A percentile compares a stretch with the other conserved stretches of the same genome.
Evolutionary conservation across 2,329 filamentous ascomycete genomes (phyloP).

Genomic region (Ceratocystis cacaofunesta): DNA sequence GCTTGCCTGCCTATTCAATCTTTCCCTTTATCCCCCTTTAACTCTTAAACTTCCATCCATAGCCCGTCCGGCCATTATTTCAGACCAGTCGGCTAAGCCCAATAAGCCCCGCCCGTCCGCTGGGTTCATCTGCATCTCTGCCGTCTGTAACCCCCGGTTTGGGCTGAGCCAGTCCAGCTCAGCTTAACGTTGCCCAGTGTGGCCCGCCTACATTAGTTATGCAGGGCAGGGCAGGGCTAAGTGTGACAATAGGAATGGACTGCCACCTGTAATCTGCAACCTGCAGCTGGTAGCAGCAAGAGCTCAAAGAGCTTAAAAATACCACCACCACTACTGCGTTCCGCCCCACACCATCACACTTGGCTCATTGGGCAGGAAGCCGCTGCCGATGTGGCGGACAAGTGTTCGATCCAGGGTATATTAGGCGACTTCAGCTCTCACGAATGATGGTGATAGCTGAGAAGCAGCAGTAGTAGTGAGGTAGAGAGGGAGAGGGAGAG

Average conservation of each 20-base stretch:
- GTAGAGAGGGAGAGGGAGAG: background rate
- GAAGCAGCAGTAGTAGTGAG: background rate
- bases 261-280: conserved; percentile 1
- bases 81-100: background rate
- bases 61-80: background rate
- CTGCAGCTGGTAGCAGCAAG: background rate
- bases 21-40: background rate
- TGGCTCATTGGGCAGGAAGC: background rate
- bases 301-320: background rate
- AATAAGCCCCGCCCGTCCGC: background rate
- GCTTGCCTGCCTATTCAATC: background rate
- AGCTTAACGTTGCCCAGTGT: background rate
- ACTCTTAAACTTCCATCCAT: background rate
- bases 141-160: background rate
- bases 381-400: conserved; percentile 3
- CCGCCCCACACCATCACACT: background rate
- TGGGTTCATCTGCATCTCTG: background rate
- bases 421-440: background rate
- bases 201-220: background rate
- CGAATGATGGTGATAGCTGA: background rate
- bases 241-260: background rate
- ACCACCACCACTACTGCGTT: background rate
- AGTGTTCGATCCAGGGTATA: background rate
- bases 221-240: background rate
- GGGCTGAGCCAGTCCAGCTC: background rate